Evolutionary conservation across 2,329 filamentous ascomycete species (phyloP), one percentile per base, ranked within the genome.

Genomic region (Alternaria incomplexa): DNA sequence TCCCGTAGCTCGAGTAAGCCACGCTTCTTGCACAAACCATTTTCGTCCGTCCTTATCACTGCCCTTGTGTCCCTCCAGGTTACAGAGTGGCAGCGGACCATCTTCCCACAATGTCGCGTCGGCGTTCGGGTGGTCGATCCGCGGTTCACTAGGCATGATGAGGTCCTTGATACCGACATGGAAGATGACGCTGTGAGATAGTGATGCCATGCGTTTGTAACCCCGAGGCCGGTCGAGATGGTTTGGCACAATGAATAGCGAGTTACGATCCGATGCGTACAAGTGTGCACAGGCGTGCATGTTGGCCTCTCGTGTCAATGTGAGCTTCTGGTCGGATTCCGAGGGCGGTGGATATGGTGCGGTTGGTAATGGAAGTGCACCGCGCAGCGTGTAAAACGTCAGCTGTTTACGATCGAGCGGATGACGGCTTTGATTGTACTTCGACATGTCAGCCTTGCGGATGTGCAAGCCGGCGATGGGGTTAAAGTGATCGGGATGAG

Each of bases 241-340:
- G 22, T 85, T 85, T 3, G 84, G 80, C 3, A 87, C 81, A 47
- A 87, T 74, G 72, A 84, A 83, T 12, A 88, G 75, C 17, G 84
- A 84, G 60, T 88, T 88, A 23, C 84, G 82, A 67, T 88, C 87
- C 32, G 83, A 85, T 0, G 86, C 83, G 68, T 87, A 88, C 46
- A 88, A 77, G 72, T 89, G 87, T 4, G 85, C 86, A 66, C 84
- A 86, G 1, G 85, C 83, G 65, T 88, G 86, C 17, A 88, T 73
- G 65, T 88, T 88, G 30, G 85, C 71, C 30, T 70, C 72, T 44
- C 68, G 30, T 3, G 71, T 71, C 6, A 72, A 36, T 1, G 53
- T 40, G 5, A 57, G 13, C 11, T 62, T 50, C 2, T 30, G 43
- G 4, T 13, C 20, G n/a, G 46, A 25, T 2, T 53, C 56, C 9